Evolutionary conservation across 1,284 basidiomycete species (phyloP).

Genomic region (Ceratobasidium sp.): DNA sequence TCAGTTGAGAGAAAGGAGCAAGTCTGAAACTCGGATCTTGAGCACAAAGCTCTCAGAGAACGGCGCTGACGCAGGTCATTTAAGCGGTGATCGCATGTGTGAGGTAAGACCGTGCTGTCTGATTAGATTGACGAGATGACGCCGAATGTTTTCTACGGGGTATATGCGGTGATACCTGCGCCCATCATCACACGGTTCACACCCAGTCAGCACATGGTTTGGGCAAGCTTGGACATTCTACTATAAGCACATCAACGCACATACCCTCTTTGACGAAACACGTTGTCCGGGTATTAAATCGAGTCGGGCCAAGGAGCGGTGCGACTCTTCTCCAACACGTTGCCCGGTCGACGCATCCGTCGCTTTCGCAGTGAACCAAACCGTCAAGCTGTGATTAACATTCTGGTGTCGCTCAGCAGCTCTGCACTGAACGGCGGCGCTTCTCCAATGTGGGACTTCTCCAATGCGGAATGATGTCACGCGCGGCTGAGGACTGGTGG

Average conservation of each 20-base stretch:
- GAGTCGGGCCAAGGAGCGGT: neutral
- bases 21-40: neutral
- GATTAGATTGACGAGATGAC: neutral
- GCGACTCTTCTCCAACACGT: slow-evolving; percentile 7
- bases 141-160: neutral
- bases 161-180: neutral
- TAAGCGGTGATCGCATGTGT: neutral
- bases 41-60: neutral
- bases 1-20: neutral
- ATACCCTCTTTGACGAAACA: slow-evolving; percentile 1
- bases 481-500: neutral
- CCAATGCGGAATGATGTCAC: neutral
- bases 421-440: neutral
- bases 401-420: neutral
- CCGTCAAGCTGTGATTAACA: neutral
- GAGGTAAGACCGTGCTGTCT: neutral
- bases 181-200: neutral
- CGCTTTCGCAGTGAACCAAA: neutral
- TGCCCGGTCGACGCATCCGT: neutral
- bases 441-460: neutral
- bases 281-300: slow-evolving; percentile 8
- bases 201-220: neutral
- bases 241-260: neutral
- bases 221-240: neutral
- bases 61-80: no score